Evolutionary conservation across 2,329 filamentous ascomycete genomes (phyloP).

Genomic region (Sporothrix luriei): DNA sequence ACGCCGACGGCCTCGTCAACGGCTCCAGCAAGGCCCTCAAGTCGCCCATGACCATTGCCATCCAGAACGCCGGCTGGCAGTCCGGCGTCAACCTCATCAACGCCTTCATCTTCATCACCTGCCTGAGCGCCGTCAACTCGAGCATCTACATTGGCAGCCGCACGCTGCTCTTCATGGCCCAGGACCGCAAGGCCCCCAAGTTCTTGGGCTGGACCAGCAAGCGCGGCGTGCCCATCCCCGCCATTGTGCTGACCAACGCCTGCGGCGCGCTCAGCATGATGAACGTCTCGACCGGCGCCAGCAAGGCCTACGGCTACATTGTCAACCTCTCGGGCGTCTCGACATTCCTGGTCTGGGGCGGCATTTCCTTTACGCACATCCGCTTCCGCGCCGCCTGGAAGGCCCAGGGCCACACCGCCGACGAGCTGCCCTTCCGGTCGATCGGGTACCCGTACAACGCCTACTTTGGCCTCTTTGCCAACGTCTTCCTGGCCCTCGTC

Average conservation of each 20-base stretch:
- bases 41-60: constrained; percentile 73
- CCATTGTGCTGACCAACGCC: constrained; percentile 68
- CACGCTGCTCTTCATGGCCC: constrained; percentile 74
- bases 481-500: constrained; percentile 61
- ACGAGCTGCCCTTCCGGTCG: constrained; percentile 59
- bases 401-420: constrained; percentile 57
- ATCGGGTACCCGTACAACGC: constrained; percentile 60
- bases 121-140: constrained; percentile 71
- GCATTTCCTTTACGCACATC: constrained; percentile 71
- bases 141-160: constrained; percentile 77
- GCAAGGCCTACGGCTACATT: constrained; percentile 67
- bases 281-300: constrained; percentile 69
- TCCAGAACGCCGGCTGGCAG: constrained; percentile 73
- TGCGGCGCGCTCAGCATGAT: constrained; percentile 75
- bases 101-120: constrained; percentile 73
- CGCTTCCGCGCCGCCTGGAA: constrained; percentile 68
- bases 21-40: constrained; percentile 65
- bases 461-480: constrained; percentile 61
- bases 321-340: constrained; percentile 70
- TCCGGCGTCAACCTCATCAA: constrained; percentile 77
- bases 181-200: constrained; percentile 69
- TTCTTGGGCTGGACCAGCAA: constrained; percentile 69
- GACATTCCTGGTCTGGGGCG: constrained; percentile 72
- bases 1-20: constrained; percentile 65
- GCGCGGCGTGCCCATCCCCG: constrained; percentile 63